phyloP scores from a whole-genome alignment of 805 yeast species.

The Yamadazyma paraphyllophila region DNA sequence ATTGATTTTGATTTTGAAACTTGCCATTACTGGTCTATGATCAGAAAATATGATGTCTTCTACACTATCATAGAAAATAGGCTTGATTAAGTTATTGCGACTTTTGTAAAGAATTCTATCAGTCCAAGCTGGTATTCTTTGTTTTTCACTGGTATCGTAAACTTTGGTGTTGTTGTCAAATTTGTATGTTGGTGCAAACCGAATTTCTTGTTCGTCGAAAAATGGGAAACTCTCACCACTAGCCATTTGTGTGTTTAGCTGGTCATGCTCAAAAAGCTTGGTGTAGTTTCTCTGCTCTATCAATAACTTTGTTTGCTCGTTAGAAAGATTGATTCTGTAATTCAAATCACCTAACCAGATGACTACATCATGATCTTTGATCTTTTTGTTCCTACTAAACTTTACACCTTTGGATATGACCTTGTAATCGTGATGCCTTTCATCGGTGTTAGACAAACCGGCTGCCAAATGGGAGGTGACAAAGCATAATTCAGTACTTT shows the following conservation, averaged over 20 bases:
- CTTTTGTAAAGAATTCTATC: constrained; percentile 72
- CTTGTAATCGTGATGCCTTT: constrained; percentile 83
- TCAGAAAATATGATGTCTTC: constrained; percentile 69
- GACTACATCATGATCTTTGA: constrained; percentile 77
- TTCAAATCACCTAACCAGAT: constrained; percentile 95
- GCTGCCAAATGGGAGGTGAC: constrained; percentile 92
- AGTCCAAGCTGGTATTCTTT: constrained; percentile 96
- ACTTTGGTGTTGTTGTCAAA: constrained; percentile 80
- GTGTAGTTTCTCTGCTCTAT: constrained; percentile 48
- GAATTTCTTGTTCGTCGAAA: constrained; percentile 76
- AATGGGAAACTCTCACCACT: constrained; percentile 74
- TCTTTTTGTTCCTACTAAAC: constrained; percentile 50
- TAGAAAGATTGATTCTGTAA: constrained; percentile 70
- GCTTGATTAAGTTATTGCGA: constrained; percentile 57
- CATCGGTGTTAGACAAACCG: constrained; percentile 76
- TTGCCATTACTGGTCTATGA: constrained; percentile 85
- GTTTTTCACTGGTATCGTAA: constrained; percentile 90
- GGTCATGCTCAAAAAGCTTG: constrained; percentile 69
- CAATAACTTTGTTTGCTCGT: constrained; percentile 61
- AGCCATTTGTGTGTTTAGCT: constrained; percentile 71
- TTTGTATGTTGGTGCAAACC: constrained; percentile 90
- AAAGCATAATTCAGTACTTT: constrained; percentile 71
- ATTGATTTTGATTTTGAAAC: constrained; percentile 60
- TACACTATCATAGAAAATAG: constrained; percentile 57
- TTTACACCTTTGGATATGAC: constrained; percentile 68